Base-by-base conservation (phyloP, 306 rosid genomes). In the Begonia fuchsioides region DNA sequence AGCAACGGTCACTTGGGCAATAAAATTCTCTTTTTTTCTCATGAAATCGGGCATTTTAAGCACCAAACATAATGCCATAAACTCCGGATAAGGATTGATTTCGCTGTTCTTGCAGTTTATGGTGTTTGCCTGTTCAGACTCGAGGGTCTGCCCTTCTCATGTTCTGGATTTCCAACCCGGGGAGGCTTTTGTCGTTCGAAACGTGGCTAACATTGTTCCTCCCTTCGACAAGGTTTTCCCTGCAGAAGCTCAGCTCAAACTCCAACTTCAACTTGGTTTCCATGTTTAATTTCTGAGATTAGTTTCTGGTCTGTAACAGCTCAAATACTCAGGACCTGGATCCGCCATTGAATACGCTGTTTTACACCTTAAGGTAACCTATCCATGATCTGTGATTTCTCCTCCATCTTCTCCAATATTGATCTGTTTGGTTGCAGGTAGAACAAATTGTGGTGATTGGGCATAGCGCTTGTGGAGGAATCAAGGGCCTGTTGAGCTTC, bases 41-140 rank as follows among this genome's bases (percentile, higher is more conserved):
- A 26, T 26, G 7, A 26, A 26, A 26, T 26, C 35, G 5, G 35
- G 8, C 8, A 26, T n/a, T n/a, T n/a, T n/a, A n/a, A n/a, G n/a
- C n/a, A n/a, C n/a, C n/a, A n/a, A n/a, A n/a, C n/a, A n/a, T n/a
- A n/a, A n/a, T n/a, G n/a, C n/a, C n/a, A n/a, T n/a, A n/a, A n/a
- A n/a, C n/a, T n/a, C n/a, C n/a, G n/a, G n/a, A n/a, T n/a, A n/a
- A n/a, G n/a, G n/a, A n/a, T n/a, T n/a, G n/a, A n/a, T n/a, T n/a
- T n/a, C n/a, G n/a, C n/a, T n/a, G n/a, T 26, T 55, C 54, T 26
- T 66, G 70, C 74, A 90, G 98, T 92, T 58, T 43, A 92, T 92
- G 98, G 68, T 85, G 63, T 92, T 92, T 79, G 96, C 98, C 11
- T 92, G 98, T 86, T 75, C 96, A 17, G 98, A 92, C 72, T 92